Evolutionary conservation across 179 eudicot species (phyloP).

Genomic region (Sideroxylon spinosum): DNA sequence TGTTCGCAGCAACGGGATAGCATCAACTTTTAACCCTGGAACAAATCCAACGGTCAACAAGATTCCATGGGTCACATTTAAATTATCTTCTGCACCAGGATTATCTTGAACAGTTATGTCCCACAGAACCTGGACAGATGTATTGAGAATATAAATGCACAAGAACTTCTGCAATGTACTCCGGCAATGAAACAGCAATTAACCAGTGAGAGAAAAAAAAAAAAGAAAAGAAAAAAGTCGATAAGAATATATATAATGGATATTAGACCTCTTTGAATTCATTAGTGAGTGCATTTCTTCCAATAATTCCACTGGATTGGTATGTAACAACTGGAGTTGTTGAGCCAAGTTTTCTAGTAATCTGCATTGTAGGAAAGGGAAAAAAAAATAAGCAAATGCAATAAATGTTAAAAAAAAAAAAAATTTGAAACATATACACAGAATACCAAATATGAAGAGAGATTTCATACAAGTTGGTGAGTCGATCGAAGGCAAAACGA

Average conservation of each 20-base stretch:
- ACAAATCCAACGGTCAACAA: conserved; percentile 69
- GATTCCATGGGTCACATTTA: conserved; percentile 32
- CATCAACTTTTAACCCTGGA: conserved; percentile 68
- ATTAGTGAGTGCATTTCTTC: conserved; percentile 50
- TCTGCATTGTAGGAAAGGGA: conserved; percentile 30
- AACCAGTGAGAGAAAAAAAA: not conserved
- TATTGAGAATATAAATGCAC: not conserved
- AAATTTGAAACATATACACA: not conserved
- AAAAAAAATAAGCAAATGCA: not conserved
- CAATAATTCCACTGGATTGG: conserved; percentile 56
- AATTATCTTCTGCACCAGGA: conserved; percentile 13
- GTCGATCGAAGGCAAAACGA: conserved; percentile 33
- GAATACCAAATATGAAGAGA: not conserved
- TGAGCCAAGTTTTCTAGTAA: conserved; percentile 46
- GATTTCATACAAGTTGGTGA: conserved; percentile 46
- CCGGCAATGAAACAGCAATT: not conserved
- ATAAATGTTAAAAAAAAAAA: not conserved
- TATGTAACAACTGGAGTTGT: conserved; percentile 54
- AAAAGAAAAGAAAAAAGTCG: not conserved
- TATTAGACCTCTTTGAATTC: conserved; percentile 40
- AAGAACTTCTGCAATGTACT: not conserved
- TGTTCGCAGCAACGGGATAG: conserved; percentile 33
- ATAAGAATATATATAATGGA: not conserved
- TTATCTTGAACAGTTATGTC: conserved; percentile 29
- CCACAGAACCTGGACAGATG: conserved; percentile 36